Percentiles rank a stretch among this genome's conserved stretches.
Evolutionary conservation across 345 rosid genomes (phyloP).

Genomic region (Eucalyptus sp.): DNA sequence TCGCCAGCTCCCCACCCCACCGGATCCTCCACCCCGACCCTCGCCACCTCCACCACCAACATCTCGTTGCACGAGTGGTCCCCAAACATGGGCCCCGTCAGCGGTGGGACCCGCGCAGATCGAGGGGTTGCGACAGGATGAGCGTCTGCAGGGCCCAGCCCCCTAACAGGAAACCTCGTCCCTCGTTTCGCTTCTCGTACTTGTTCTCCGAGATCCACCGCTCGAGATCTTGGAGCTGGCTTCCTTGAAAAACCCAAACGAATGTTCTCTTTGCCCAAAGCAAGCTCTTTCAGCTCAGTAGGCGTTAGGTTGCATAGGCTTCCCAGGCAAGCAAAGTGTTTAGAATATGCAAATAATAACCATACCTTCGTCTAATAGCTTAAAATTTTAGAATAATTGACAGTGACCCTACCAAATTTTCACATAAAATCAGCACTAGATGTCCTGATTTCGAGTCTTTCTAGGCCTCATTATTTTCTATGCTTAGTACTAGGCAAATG

Average conservation of each 20-base stretch:
- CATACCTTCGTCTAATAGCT: too few relatives aligned
- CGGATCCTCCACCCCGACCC: neutral
- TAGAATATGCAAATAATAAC: too few relatives aligned
- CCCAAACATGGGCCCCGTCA: constrained; percentile 11
- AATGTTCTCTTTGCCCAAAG: constrained; percentile 12
- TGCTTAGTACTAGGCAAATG: too few relatives aligned
- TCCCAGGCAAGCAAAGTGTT: constrained; percentile 5
- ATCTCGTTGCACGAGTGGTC: constrained; percentile 1
- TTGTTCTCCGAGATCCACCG: constrained; percentile 11
- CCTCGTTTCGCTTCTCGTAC: constrained; percentile 11
- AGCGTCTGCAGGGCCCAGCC: constrained; percentile 21
- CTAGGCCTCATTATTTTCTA: too few relatives aligned
- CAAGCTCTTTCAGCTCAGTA: constrained; percentile 9
- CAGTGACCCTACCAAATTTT: too few relatives aligned
- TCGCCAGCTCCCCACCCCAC: neutral
- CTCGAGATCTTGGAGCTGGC: neutral
- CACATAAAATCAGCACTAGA: too few relatives aligned
- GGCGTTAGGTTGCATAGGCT: neutral
- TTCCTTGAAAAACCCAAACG: constrained; percentile 14
- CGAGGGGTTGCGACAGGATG: constrained; percentile 11
- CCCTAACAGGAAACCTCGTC: constrained; percentile 5
- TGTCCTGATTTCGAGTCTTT: too few relatives aligned
- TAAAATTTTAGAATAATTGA: too few relatives aligned
- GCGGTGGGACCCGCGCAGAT: constrained; percentile 1
- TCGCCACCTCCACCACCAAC: constrained; percentile 2